Conservation (phyloP, 2,329 filamentous ascomycete species). For the Orbilia brochopaga region DNA sequence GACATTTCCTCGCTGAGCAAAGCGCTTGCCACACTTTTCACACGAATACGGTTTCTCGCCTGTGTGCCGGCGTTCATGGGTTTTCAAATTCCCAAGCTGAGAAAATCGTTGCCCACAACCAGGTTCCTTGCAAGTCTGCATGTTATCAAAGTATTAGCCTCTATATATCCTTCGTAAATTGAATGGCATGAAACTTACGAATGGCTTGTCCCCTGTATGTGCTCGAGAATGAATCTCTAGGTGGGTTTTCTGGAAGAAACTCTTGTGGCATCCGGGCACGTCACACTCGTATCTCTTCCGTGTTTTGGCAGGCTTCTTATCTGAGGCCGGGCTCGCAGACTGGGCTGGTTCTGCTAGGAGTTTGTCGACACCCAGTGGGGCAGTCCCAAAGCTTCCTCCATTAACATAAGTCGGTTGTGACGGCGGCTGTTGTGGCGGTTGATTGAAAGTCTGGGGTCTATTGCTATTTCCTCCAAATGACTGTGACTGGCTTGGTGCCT, state of each 20-base stretch:
- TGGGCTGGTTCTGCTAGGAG: conserved; percentile 52
- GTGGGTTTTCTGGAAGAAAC: conserved; percentile 90
- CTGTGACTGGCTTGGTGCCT: conserved; percentile 18
- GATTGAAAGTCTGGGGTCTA: neutral
- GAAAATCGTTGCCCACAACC: conserved; percentile 82
- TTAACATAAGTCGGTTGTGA: conserved; percentile 35
- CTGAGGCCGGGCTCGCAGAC: conserved; percentile 41
- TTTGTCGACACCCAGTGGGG: conserved; percentile 53
- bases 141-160: conserved; percentile 19
- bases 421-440: conserved; percentile 11
- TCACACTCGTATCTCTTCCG: conserved; percentile 75
- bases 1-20: conserved; percentile 85
- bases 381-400: conserved; percentile 40
- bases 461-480: conserved; percentile 21
- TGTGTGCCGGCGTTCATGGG: conserved; percentile 84
- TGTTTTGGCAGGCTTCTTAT: conserved; percentile 55
- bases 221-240: conserved; percentile 85
- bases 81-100: conserved; percentile 90
- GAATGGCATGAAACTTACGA: conserved; percentile 66
- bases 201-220: conserved; percentile 89
- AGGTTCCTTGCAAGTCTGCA: conserved; percentile 71
- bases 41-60: conserved; percentile 85
- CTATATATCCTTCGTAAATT: neutral
- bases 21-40: conserved; percentile 77
- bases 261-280: conserved; percentile 76